Conservation (phyloP, 1,284 basidiomycete genomes). For the Sutorius eximius region DNA sequence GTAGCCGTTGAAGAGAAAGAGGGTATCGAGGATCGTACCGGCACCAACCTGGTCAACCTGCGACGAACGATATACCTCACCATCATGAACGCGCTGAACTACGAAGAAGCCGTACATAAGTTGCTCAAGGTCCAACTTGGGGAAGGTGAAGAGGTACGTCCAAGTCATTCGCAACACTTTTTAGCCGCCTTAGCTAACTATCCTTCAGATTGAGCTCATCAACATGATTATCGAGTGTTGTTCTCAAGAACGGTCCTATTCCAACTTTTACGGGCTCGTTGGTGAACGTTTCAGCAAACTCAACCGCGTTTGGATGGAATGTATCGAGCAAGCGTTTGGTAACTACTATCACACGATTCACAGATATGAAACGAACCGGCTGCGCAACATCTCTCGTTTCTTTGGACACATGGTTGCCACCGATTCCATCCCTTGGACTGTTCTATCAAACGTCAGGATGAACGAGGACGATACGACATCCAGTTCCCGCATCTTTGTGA, state of each 20-base stretch:
- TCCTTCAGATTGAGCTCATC: slow-evolving; percentile 80
- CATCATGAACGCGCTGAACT: slow-evolving; percentile 98
- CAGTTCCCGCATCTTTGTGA: slow-evolving; percentile 95
- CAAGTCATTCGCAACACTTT: background rate
- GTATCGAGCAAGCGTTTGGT: slow-evolving; percentile 84
- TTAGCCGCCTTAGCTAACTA: slow-evolving; percentile 2
- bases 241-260: slow-evolving; percentile 97
- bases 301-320: slow-evolving; percentile 91
- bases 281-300: slow-evolving; percentile 97
- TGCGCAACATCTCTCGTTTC: slow-evolving; percentile 96
- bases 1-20: slow-evolving; percentile 70
- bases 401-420: slow-evolving; percentile 88
- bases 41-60: slow-evolving; percentile 94
- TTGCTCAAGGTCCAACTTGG: slow-evolving; percentile 89
- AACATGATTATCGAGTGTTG: slow-evolving; percentile 99
- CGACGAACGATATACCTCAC: slow-evolving; percentile 94
- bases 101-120: slow-evolving; percentile 99
- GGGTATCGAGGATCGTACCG: slow-evolving; percentile 93
- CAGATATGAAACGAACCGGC: slow-evolving; percentile 96
- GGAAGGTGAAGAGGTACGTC: slow-evolving; percentile 86
- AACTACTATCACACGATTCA: slow-evolving; percentile 97
- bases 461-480: slow-evolving; percentile 98
- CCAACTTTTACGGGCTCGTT: slow-evolving; percentile 93
- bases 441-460: slow-evolving; percentile 84
- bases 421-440: slow-evolving; percentile 90